Percentiles rank a stretch among this genome's conserved stretches.
These are phyloP conservation scores for Hysterium pulicare DNA, from an alignment of 2,329 filamentous ascomycete species.

Conservation along the genomic window DNA sequence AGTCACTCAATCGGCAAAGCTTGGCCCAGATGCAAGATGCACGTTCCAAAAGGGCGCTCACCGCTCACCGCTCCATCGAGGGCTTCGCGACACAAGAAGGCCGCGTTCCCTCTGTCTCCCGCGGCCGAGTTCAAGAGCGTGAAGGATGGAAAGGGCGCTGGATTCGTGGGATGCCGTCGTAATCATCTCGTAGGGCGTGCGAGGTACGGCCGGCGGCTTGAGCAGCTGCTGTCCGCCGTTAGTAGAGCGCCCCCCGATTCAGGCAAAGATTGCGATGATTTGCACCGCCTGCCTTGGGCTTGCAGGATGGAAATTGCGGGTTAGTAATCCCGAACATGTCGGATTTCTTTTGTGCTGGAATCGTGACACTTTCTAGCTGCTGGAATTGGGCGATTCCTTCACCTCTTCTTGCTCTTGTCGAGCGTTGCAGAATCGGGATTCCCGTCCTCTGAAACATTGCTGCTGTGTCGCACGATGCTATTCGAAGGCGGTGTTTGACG, in stretches of 20 bases:
- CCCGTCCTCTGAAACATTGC: too few species aligned
- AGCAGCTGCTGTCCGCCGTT: neutral
- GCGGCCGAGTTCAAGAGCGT: neutral
- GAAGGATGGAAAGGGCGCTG: neutral
- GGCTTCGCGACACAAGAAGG: neutral
- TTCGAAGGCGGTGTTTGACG: too few species aligned
- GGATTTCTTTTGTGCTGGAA: neutral
- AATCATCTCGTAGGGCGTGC: neutral
- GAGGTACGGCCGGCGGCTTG: neutral
- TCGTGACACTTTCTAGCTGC: too few species aligned
- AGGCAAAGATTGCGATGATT: conserved; percentile 3
- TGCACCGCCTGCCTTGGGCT: conserved; percentile 1
- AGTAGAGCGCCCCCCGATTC: neutral
- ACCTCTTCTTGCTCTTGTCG: neutral
- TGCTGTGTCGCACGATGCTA: too few species aligned
- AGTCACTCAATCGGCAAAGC: too few species aligned
- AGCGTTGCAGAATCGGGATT: neutral
- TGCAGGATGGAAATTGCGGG: neutral
- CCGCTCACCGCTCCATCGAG: neutral
- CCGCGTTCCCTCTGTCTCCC: neutral
- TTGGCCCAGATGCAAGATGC: too few species aligned
- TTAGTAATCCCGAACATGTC: neutral
- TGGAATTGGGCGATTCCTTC: too few species aligned
- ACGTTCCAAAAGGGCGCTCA: conserved; percentile 1
- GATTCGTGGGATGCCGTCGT: neutral